Percentiles rank a stretch among this genome's conserved stretches.
Evolutionary conservation across 1,284 basidiomycete genomes (phyloP).

Genomic region (Ustilago xerochloae): DNA sequence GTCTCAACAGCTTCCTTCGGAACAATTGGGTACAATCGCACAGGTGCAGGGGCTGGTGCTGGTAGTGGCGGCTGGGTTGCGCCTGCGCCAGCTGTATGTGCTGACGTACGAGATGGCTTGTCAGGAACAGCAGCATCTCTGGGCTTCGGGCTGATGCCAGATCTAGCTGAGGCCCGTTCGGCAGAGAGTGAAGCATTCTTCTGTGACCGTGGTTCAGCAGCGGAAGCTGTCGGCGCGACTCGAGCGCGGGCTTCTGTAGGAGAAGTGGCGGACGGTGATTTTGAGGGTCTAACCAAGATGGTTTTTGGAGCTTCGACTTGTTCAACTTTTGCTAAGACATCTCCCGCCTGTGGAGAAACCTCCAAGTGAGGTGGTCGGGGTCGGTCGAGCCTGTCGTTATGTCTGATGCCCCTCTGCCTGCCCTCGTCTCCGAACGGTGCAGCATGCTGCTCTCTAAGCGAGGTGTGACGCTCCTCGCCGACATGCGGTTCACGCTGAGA

Average conservation of each 20-base stretch:
- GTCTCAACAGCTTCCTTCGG: slow-evolving; percentile 46
- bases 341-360: neutral
- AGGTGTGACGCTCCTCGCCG: slow-evolving; percentile 8
- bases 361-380: neutral
- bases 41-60: slow-evolving; percentile 12
- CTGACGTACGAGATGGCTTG: neutral
- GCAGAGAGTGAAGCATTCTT: slow-evolving; percentile 5
- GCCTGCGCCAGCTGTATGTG: neutral
- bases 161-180: slow-evolving; percentile 3
- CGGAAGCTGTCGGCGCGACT: neutral
- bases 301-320: slow-evolving; percentile 20
- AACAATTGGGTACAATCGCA: slow-evolving; percentile 27
- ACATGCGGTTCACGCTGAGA: slow-evolving; percentile 4
- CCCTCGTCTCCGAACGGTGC: slow-evolving; percentile 1
- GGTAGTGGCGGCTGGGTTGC: slow-evolving; percentile 8
- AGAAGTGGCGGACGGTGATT: slow-evolving; percentile 4
- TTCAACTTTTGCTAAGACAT: neutral
- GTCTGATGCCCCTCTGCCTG: slow-evolving; percentile 4
- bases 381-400: neutral
- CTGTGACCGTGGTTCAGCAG: slow-evolving; percentile 1
- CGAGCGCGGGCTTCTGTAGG: slow-evolving; percentile 1
- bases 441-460: slow-evolving; percentile 13
- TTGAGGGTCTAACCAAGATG: slow-evolving; percentile 29
- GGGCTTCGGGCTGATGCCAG: neutral
- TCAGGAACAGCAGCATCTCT: slow-evolving; percentile 9